These are phyloP conservation scores for Zygosaccharomyces pseudorouxii DNA, from an alignment of 805 yeast species.

Conservation along the genomic window DNA sequence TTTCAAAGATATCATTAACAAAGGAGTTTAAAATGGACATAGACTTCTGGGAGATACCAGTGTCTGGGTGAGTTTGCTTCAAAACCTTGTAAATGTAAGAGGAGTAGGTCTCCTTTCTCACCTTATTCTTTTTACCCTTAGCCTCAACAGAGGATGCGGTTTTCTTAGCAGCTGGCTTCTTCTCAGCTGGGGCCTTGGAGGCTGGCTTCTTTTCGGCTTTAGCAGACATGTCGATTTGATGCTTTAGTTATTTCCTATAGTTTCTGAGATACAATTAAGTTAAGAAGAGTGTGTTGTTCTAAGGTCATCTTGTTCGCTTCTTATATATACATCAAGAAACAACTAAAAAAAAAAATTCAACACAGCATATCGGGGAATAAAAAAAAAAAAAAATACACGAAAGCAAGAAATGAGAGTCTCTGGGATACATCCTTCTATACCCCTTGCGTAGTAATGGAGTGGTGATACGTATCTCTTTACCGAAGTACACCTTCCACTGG, in stretches of 20 bases:
- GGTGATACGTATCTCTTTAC: background rate
- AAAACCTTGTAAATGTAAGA: slow-evolving; percentile 94
- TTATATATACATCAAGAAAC: background rate
- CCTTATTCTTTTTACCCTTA: slow-evolving; percentile 81
- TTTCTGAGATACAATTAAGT: background rate
- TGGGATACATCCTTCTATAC: background rate
- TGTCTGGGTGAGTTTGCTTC: slow-evolving; percentile 95
- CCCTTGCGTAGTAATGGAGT: background rate
- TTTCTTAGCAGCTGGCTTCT: slow-evolving; percentile 88
- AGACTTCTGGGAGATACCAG: slow-evolving; percentile 95
- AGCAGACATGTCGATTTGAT: slow-evolving; percentile 52
- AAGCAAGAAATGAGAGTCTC: background rate
- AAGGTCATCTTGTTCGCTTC: background rate
- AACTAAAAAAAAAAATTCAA: background rate
- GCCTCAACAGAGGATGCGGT: slow-evolving; percentile 71
- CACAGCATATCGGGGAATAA: background rate
- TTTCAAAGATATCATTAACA: slow-evolving; percentile 91
- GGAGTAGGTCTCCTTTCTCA: slow-evolving; percentile 93
- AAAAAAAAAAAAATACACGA: background rate
- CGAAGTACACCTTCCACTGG: background rate
- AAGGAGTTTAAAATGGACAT: slow-evolving; percentile 97
- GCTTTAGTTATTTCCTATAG: background rate
- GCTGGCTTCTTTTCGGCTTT: slow-evolving; percentile 65
- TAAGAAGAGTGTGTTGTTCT: background rate
- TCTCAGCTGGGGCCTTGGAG: slow-evolving; percentile 94